These are phyloP conservation scores for Neophaeococcomyces aloes DNA, from an alignment of 2,329 filamentous ascomycete species.

Conservation along the genomic window DNA sequence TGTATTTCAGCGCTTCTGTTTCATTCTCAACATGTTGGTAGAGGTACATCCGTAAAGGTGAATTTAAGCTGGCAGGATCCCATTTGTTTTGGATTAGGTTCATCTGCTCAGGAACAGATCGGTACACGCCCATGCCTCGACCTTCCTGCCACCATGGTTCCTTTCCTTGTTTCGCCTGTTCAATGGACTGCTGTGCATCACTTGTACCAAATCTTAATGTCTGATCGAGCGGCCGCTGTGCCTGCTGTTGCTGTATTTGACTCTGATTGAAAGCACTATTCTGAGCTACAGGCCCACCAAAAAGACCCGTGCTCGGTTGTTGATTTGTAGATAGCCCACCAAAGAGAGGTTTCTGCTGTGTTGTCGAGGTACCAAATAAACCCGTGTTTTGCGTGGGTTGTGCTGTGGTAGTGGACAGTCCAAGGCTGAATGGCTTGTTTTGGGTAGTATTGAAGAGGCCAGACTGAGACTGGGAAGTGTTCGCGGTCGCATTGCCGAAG, in stretches of 20 bases:
- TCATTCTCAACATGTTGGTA: constrained; percentile 50
- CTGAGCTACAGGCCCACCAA: constrained; percentile 18
- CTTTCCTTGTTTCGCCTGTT: constrained; percentile 31
- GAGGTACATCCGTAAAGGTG: constrained; percentile 50
- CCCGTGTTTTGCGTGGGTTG: constrained; percentile 1
- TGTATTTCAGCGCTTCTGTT: constrained; percentile 51
- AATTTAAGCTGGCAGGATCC: constrained; percentile 43
- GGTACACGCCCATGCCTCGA: constrained; percentile 38
- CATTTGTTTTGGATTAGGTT: constrained; percentile 52
- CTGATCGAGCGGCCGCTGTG: constrained; percentile 34
- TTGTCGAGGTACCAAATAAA: constrained; percentile 14
- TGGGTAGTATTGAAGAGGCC: background rate
- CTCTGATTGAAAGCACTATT: constrained; percentile 10
- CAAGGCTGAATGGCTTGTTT: constrained; percentile 7
- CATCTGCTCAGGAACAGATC: constrained; percentile 52
- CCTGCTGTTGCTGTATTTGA: constrained; percentile 26
- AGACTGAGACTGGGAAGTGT: constrained; percentile 1
- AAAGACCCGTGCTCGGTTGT: constrained; percentile 16
- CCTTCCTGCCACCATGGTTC: constrained; percentile 11
- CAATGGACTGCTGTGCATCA: constrained; percentile 35
- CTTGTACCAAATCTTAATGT: constrained; percentile 26
- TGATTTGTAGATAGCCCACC: constrained; percentile 15
- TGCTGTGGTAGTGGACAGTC: background rate
- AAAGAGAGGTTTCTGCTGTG: constrained; percentile 26
- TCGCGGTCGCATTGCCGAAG: constrained; percentile 8